Evolutionary conservation across 768 basidiomycete species (phyloP), one percentile per base, ranked within the genome.

Genomic region (Amanita subjunquillea): DNA sequence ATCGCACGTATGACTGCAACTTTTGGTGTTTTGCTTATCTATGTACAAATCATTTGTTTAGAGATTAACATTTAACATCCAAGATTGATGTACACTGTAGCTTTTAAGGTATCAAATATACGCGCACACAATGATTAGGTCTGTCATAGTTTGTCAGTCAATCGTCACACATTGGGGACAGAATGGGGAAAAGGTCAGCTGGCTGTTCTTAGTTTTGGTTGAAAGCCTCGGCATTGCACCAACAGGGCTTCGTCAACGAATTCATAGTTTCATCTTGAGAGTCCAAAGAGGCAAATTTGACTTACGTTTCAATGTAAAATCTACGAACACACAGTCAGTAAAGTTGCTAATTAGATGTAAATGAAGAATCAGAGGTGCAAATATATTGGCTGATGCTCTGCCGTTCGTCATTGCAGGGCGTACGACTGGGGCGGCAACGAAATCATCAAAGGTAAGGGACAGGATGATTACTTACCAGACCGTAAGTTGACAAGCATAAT

Each of bases 401-500:
- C 80, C 78, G 60, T 64, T 84, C 82, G 74, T 83, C 82, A 83
- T 68, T 25, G 50, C 58, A 54, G 56, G 6, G 74, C 78, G 23
- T 83, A 82, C 70, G 82, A 82, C 82, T 83, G 82, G 82, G 82
- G 82, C 82, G 81, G 80, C 82, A 82, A 74, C 64, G 76, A 75
- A 76, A 70, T 80, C 82, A 81, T 83, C 82, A 73, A 43, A 29
- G 43, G 34, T 23, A 54, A 42, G 30, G 53, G 55, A 36, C 23
- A 55, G 48, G 54, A 55, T 54, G 20, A 5, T 30, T 32, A 69
- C 72, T 68, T 57, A 72, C 73, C 27, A 50, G 50, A 40, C 43
- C 27, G 50, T 39, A 39, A 46, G 17, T 45, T n/a, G 7, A 27
- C 50, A 42, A 22, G 38, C 45, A 54, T 37, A 30, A 45, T 54